A percentile compares a stretch with the other conserved stretches of the same genome.
phyloP scores from a whole-genome alignment of 208 protist species.

The Trypanosoma mega region DNA sequence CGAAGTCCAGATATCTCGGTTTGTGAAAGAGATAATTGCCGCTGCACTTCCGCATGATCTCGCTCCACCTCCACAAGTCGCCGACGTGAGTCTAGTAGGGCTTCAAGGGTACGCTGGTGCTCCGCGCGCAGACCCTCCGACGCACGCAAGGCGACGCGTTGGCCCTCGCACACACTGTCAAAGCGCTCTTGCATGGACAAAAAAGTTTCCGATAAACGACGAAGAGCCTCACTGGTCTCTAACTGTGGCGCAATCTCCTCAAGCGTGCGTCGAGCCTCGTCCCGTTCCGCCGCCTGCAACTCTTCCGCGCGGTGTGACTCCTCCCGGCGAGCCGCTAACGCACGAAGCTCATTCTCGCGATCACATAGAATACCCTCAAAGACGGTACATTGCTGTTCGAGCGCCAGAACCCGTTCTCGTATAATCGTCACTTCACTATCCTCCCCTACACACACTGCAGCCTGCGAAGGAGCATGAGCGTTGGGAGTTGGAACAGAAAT shows the following conservation, averaged over 20 bases:
- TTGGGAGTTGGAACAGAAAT: background rate
- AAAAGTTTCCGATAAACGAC: slow-evolving; percentile 25
- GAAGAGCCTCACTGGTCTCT: slow-evolving; percentile 22
- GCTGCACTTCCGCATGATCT: slow-evolving; percentile 1
- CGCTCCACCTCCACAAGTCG: slow-evolving; percentile 16
- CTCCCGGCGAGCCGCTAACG: slow-evolving; percentile 8
- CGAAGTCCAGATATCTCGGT: slow-evolving; percentile 19
- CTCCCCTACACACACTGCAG: background rate
- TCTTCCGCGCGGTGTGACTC: slow-evolving; percentile 16
- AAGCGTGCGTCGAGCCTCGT: slow-evolving; percentile 19
- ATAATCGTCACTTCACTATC: slow-evolving; percentile 5
- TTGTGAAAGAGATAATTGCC: background rate
- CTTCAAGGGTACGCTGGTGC: slow-evolving; percentile 22
- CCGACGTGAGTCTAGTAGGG: slow-evolving; percentile 23
- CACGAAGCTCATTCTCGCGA: slow-evolving; percentile 21
- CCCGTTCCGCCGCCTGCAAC: slow-evolving; percentile 5
- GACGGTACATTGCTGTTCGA: slow-evolving; percentile 24
- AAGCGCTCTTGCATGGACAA: slow-evolving; percentile 26
- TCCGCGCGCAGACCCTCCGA: slow-evolving; percentile 27
- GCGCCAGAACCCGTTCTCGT: slow-evolving; percentile 10
- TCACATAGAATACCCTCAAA: slow-evolving; percentile 24
- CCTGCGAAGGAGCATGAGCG: too few relatives aligned
- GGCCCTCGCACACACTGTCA: slow-evolving; percentile 21
- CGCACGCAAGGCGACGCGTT: slow-evolving; percentile 6
- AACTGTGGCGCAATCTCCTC: slow-evolving; percentile 16